Conservation (phyloP, 1,139 yeast genomes). For the Yamadazyma jaroonii region DNA sequence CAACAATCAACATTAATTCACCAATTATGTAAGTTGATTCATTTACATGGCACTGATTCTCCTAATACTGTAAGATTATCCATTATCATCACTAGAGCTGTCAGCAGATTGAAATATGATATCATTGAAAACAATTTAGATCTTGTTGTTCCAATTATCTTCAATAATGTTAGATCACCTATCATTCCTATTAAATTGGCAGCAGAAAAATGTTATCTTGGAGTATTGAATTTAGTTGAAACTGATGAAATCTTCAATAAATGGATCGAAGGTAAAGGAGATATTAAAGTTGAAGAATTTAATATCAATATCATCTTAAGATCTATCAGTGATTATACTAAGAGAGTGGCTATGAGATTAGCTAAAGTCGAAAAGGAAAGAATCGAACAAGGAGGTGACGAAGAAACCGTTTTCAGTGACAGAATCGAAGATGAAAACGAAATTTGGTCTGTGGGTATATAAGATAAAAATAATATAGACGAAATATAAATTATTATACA, state of each 20-base stretch:
- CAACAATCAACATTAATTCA: conserved; percentile 33
- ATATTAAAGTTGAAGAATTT: conserved; percentile 28
- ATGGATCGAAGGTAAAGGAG: conserved; percentile 49
- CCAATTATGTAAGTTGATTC: conserved; percentile 50
- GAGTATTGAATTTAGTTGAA: conserved; percentile 69
- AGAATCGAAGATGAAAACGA: conserved; percentile 82
- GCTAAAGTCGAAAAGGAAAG: conserved; percentile 86
- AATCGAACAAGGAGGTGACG: conserved; percentile 88
- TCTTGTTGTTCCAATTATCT: conserved; percentile 67
- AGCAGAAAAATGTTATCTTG: conserved; percentile 86
- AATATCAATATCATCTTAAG: conserved; percentile 61
- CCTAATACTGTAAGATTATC: conserved; percentile 80
- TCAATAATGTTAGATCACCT: conserved; percentile 79
- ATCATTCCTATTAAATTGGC: conserved; percentile 90
- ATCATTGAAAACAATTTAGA: conserved; percentile 54
- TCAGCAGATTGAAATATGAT: conserved; percentile 59
- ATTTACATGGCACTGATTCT: conserved; percentile 58
- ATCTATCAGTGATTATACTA: conserved; percentile 83
- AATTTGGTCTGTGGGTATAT: conserved; percentile 78
- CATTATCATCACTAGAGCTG: conserved; percentile 72
- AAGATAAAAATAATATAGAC: neutral
- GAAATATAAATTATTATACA: conserved; percentile 15
- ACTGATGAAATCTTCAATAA: conserved; percentile 64
- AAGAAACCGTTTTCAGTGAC: conserved; percentile 79
- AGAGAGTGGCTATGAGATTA: conserved; percentile 79